Percentiles rank a stretch among this genome's conserved stretches.
Evolutionary conservation across 805 yeast species (phyloP).

Genomic region (Hanseniaspora mollemarum): DNA sequence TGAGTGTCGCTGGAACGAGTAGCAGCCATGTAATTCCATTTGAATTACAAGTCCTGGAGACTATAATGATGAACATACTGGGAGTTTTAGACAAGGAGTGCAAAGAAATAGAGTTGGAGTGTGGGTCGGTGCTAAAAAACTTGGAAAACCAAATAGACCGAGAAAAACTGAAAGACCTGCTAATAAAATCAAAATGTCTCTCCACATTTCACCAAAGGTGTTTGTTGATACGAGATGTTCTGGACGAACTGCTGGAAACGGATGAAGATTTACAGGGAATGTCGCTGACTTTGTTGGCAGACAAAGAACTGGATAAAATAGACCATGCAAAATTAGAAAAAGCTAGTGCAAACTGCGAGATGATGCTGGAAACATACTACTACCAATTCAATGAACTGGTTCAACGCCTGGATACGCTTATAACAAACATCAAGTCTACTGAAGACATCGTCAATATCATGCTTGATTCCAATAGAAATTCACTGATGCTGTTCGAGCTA

Average conservation of each 20-base stretch:
- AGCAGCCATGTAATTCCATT: constrained; percentile 39
- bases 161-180: constrained; percentile 56
- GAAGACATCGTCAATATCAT: constrained; percentile 89
- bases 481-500: constrained; percentile 75
- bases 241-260: constrained; percentile 73
- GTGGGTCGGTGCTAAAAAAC: constrained; percentile 55
- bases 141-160: constrained; percentile 73
- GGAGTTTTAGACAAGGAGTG: constrained; percentile 68
- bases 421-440: constrained; percentile 75
- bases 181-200: constrained; percentile 60
- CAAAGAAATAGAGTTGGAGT: constrained; percentile 42
- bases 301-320: constrained; percentile 22
- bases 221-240: constrained; percentile 60
- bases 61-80: constrained; percentile 70
- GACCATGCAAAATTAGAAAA: constrained; percentile 15
- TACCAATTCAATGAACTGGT: constrained; percentile 88
- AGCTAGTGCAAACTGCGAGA: constrained; percentile 66
- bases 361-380: constrained; percentile 78
- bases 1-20: constrained; percentile 10
- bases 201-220: constrained; percentile 67
- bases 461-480: constrained; percentile 80
- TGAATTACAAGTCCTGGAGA: constrained; percentile 75
- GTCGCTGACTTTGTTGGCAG: constrained; percentile 43
- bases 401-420: constrained; percentile 74
- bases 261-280: constrained; percentile 75